These are phyloP conservation scores for Candida gorgasii DNA, from an alignment of 805 yeast genomes.

Conservation along the genomic window DNA sequence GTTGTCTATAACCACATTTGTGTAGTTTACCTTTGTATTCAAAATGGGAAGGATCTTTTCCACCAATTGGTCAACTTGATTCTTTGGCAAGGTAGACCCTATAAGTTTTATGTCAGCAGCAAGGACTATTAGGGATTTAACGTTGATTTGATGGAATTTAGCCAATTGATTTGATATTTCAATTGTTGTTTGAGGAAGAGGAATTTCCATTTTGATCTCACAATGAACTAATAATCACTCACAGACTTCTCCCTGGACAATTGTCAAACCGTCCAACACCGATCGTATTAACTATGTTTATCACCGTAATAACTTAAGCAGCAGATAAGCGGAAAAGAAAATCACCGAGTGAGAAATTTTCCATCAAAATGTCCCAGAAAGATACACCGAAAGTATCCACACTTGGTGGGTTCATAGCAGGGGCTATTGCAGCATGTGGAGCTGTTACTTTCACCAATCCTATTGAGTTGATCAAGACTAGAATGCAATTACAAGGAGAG, in stretches of 20 bases:
- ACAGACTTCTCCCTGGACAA: no score
- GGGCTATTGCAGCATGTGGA: slow-evolving; percentile 94
- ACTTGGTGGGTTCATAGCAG: slow-evolving; percentile 82
- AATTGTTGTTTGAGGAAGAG: slow-evolving; percentile 4
- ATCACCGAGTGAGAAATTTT: slow-evolving; percentile 3
- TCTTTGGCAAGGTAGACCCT: slow-evolving; percentile 1
- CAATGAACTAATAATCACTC: no score
- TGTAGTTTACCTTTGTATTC: slow-evolving; percentile 9
- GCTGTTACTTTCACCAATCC: slow-evolving; percentile 98
- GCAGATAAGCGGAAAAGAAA: no score
- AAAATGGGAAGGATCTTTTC: slow-evolving; percentile 10
- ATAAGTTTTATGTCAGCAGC: slow-evolving; percentile 3
- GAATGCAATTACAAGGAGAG: slow-evolving; percentile 98
- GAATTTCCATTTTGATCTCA: neutral
- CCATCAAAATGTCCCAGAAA: slow-evolving; percentile 8
- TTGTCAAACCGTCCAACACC: no score
- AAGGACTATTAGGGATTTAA: slow-evolving; percentile 7
- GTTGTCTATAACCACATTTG: slow-evolving; percentile 8
- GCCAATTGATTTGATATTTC: slow-evolving; percentile 3
- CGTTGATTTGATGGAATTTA: slow-evolving; percentile 3
- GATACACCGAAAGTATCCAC: slow-evolving; percentile 50
- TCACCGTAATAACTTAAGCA: no score
- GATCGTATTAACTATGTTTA: no score
- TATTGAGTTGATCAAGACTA: slow-evolving; percentile 87
- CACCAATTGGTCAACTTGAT: neutral